Conservation (phyloP, 2,329 filamentous ascomycete genomes). For the Ascochyta clinopodiicola region DNA sequence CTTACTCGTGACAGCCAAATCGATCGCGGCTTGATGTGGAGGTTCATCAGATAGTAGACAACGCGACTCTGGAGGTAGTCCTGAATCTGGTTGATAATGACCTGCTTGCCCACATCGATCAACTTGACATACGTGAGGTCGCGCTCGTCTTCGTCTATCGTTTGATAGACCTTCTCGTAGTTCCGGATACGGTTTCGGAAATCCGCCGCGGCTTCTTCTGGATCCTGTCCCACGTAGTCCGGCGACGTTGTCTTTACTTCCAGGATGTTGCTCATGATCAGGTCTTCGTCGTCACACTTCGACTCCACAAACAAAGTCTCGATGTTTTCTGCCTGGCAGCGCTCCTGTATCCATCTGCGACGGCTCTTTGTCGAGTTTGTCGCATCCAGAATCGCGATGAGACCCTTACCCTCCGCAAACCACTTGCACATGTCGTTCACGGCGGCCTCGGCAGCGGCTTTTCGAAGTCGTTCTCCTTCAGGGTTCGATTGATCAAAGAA, state of each 20-base stretch:
- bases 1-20: conserved; percentile 94
- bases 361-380: conserved; percentile 94
- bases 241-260: conserved; percentile 97
- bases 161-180: conserved; percentile 96
- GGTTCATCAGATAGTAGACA: conserved; percentile 98
- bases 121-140: conserved; percentile 95
- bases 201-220: conserved; percentile 86
- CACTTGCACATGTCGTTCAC: conserved; percentile 93
- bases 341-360: conserved; percentile 87
- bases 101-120: conserved; percentile 92
- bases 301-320: conserved; percentile 97
- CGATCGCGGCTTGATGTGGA: conserved; percentile 94
- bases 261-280: conserved; percentile 98
- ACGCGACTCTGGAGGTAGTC: conserved; percentile 96
- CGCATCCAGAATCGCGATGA: conserved; percentile 93
- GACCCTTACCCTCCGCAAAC: conserved; percentile 78
- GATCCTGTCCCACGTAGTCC: conserved; percentile 93
- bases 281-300: conserved; percentile 91
- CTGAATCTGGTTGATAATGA: conserved; percentile 97
- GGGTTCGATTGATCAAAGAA: conserved; percentile 93
- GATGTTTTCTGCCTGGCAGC: conserved; percentile 75
- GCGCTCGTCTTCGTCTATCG: conserved; percentile 86
- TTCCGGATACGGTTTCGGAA: conserved; percentile 94
- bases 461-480: conserved; percentile 88
- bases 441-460: conserved; percentile 87